Conservation (phyloP, 2,329 filamentous ascomycete genomes). For the Fusarium brachygibbosum region DNA sequence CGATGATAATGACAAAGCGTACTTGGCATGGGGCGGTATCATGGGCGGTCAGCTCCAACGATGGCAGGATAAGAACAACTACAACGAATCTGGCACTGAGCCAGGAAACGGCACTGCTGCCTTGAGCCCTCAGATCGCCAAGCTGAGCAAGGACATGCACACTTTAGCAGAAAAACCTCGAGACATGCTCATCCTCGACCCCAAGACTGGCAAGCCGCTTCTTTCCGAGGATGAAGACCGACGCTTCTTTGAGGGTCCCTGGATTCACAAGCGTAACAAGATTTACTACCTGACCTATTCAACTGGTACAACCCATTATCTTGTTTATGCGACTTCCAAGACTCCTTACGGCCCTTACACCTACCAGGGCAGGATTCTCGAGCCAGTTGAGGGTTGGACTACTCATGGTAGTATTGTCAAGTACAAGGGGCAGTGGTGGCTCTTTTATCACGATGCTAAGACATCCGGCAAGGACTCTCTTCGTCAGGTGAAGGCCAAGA, state of each 20-base stretch:
- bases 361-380: constrained; percentile 18
- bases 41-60: constrained; percentile 21
- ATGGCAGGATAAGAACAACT: constrained; percentile 25
- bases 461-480: constrained; percentile 17
- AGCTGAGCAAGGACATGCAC: constrained; percentile 26
- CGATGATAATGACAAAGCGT: constrained; percentile 1
- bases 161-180: constrained; percentile 24
- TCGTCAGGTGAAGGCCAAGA: constrained; percentile 26
- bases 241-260: constrained; percentile 18
- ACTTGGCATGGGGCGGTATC: constrained; percentile 14
- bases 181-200: constrained; percentile 17
- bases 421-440: constrained; percentile 25
- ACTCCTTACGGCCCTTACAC: constrained; percentile 23
- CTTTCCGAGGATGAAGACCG: constrained; percentile 12
- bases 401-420: constrained; percentile 28
- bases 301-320: constrained; percentile 13
- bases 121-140: constrained; percentile 17
- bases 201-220: constrained; percentile 22
- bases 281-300: constrained; percentile 29
- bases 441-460: constrained; percentile 26
- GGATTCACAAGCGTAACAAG: constrained; percentile 23
- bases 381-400: constrained; percentile 25
- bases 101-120: constrained; percentile 22
- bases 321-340: constrained; percentile 25
- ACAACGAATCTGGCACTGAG: constrained; percentile 13